Evolutionary conservation across 1,284 basidiomycete genomes (phyloP).

Genomic region (Ganoderma multipileum): DNA sequence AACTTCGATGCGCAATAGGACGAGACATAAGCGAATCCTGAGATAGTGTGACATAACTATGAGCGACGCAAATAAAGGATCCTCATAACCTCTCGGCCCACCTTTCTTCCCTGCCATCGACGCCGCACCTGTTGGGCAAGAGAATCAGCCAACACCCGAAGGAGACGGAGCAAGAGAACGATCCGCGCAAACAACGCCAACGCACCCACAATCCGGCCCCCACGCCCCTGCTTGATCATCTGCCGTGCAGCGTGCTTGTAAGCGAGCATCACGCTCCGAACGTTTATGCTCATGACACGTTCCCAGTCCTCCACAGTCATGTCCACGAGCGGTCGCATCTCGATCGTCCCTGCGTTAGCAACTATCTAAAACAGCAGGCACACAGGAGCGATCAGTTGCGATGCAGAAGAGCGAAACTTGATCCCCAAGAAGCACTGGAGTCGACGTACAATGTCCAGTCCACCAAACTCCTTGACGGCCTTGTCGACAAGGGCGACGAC

Average conservation of each 20-base stretch:
- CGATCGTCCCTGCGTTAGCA: conserved; percentile 38
- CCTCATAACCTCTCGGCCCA: not conserved
- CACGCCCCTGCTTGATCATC: conserved; percentile 39
- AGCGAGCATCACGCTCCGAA: conserved; percentile 40
- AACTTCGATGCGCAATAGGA: conserved; percentile 42
- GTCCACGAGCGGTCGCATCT: conserved; percentile 26
- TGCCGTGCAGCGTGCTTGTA: conserved; percentile 40
- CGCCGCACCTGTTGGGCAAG: conserved; percentile 28
- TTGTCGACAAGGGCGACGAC: conserved; percentile 44
- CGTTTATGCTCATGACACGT: conserved; percentile 36
- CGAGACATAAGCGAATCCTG: conserved; percentile 25
- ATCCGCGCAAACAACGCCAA: conserved; percentile 1
- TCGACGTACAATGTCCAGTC: conserved; percentile 35
- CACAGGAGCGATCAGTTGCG: not conserved
- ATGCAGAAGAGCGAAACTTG: not conserved
- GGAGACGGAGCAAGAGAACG: not conserved
- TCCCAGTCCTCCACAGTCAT: conserved; percentile 31
- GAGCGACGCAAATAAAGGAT: not conserved
- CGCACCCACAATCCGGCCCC: conserved; percentile 41
- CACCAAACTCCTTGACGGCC: conserved; percentile 36
- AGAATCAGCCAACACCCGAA: not conserved
- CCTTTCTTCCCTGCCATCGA: conserved; percentile 34
- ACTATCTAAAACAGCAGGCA: conserved; percentile 34
- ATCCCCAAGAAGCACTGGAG: not conserved
- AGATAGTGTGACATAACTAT: too few species aligned